Evolutionary conservation across 345 rosid species (phyloP).

Genomic region (Salix purpurea): DNA sequence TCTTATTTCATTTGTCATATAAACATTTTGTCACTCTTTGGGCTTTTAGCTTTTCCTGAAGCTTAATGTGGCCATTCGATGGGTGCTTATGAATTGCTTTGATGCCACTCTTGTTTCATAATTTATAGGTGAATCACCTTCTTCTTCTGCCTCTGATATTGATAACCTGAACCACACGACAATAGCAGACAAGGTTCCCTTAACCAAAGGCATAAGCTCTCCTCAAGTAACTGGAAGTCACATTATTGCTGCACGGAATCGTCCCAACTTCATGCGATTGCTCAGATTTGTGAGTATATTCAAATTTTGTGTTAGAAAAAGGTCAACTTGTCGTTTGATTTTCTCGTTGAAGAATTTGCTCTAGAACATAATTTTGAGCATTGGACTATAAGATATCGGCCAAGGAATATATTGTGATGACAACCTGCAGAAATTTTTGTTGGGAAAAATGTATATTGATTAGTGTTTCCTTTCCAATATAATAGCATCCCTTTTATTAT

Average conservation of each 20-base stretch:
- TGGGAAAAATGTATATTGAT: not conserved
- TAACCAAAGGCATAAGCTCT: constrained; percentile 62
- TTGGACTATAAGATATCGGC: not conserved
- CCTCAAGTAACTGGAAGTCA: constrained; percentile 77
- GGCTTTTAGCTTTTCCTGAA: not conserved
- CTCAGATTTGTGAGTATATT: constrained; percentile 73
- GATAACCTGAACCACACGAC: constrained; percentile 82
- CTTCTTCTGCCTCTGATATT: constrained; percentile 94
- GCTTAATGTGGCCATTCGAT: not conserved
- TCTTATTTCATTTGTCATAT: not conserved
- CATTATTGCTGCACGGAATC: constrained; percentile 56
- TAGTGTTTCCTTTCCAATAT: not conserved
- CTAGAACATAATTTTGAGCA: not conserved
- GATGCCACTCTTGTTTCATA: not conserved
- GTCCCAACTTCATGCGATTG: constrained; percentile 53
- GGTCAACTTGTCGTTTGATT: not conserved
- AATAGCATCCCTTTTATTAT: not conserved
- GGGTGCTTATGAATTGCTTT: constrained; percentile 1
- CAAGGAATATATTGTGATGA: not conserved
- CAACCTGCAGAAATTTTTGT: not conserved
- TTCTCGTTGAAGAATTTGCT: not conserved
- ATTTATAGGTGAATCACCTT: constrained; percentile 87
- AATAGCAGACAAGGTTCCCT: constrained; percentile 54
- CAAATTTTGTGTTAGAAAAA: not conserved
- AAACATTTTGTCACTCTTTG: not conserved